These are phyloP conservation scores for Xylaria sp. DNA, from an alignment of 2,329 filamentous ascomycete genomes.

Conservation along the genomic window DNA sequence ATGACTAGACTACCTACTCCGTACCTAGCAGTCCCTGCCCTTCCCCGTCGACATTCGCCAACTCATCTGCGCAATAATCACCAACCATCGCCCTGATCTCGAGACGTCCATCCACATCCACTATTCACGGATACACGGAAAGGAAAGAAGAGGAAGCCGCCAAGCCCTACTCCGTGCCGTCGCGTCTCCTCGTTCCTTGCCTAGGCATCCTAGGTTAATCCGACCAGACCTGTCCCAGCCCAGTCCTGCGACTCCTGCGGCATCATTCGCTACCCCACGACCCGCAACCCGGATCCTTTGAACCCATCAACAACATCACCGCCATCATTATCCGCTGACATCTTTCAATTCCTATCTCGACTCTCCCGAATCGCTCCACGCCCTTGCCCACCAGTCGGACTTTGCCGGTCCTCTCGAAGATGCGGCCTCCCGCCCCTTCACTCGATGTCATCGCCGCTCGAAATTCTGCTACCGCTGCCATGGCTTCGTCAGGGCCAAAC, in stretches of 20 bases:
- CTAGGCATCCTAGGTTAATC: too few species aligned
- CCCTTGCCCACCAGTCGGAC: neutral
- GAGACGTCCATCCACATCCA: neutral
- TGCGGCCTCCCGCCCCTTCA: constrained; percentile 34
- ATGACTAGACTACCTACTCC: too few species aligned
- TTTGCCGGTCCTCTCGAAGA: constrained; percentile 7
- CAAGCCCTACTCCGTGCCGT: too few species aligned
- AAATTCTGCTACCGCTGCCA: constrained; percentile 11
- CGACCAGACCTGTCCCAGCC: too few species aligned
- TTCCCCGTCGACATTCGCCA: constrained; percentile 2
- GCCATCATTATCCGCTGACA: neutral
- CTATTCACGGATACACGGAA: neutral
- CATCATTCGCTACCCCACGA: constrained; percentile 10
- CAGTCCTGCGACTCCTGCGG: neutral
- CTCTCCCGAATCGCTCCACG: neutral
- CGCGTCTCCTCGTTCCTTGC: too few species aligned
- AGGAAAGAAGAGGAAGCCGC: neutral
- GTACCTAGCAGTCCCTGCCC: neutral
- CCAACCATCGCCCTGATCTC: neutral
- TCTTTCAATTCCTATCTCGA: neutral
- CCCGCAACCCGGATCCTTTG: constrained; percentile 10
- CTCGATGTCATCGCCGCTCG: constrained; percentile 38
- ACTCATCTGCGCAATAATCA: constrained; percentile 12
- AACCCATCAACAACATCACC: constrained; percentile 5
- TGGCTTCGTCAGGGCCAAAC: constrained; percentile 11